Conservation (phyloP, 371 early-diverging fungal genomes). For the Lichtheimia ornata region DNA sequence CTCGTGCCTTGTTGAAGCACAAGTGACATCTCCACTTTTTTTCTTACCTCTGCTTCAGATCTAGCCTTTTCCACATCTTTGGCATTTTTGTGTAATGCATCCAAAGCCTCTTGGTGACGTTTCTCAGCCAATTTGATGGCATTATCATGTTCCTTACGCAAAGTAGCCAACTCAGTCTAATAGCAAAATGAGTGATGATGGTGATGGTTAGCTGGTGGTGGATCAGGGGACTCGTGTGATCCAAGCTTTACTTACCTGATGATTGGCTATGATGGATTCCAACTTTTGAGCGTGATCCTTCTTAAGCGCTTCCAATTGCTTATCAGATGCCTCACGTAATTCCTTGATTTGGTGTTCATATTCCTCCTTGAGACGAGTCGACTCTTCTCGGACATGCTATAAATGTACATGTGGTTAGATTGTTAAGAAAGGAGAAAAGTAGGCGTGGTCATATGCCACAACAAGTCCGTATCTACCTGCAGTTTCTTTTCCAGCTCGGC, state of each 20-base stretch:
- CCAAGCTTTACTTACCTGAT: conserved; percentile 4
- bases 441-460: background rate
- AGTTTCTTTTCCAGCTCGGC: conserved; percentile 16
- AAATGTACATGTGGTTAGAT: background rate
- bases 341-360: conserved; percentile 2
- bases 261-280: conserved; percentile 5
- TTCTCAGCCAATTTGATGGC: conserved; percentile 8
- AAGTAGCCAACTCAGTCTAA: conserved; percentile 12
- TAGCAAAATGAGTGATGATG: background rate
- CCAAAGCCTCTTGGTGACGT: background rate
- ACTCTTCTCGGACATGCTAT: conserved; percentile 4
- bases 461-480: background rate
- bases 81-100: background rate
- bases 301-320: background rate
- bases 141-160: conserved; percentile 14
- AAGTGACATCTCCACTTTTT: background rate
- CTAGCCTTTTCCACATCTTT: background rate
- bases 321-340: background rate
- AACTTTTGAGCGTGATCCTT: conserved; percentile 7
- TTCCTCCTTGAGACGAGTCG: conserved; percentile 1
- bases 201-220: background rate
- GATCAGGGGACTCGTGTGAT: background rate
- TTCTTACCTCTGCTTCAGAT: background rate
- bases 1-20: background rate
- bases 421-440: background rate